Conservation (phyloP, 225 moss, liverwort and hornwort species). For the Asterella californica region DNA sequence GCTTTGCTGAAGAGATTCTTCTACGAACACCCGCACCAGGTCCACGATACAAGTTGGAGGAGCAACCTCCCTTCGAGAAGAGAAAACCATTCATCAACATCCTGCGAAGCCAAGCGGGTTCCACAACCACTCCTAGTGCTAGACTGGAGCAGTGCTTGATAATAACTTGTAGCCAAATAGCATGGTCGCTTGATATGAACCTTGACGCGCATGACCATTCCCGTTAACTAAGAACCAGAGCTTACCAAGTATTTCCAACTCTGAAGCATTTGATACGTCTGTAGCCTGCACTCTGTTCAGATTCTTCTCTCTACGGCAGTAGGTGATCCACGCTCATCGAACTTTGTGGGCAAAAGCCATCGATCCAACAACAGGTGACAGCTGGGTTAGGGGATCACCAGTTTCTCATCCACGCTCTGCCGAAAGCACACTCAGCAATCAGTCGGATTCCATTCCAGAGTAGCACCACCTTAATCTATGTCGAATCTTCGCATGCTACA, state of each 20-base stretch:
- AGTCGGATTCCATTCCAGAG: slow-evolving; percentile 32
- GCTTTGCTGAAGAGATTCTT: slow-evolving; percentile 28
- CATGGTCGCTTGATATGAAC: slow-evolving; percentile 33
- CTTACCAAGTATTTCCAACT: slow-evolving; percentile 31
- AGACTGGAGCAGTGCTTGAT: slow-evolving; percentile 31
- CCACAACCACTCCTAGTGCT: slow-evolving; percentile 25
- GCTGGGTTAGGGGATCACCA: slow-evolving; percentile 35
- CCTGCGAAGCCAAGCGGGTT: slow-evolving; percentile 33
- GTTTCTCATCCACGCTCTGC: slow-evolving; percentile 31
- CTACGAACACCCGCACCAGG: slow-evolving; percentile 24
- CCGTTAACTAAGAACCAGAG: slow-evolving; percentile 38
- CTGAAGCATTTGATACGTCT: slow-evolving; percentile 33
- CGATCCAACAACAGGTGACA: slow-evolving; percentile 23
- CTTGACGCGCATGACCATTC: slow-evolving; percentile 33
- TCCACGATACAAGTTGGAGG: slow-evolving; percentile 23
- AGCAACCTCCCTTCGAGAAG: slow-evolving; percentile 12
- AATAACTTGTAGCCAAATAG: slow-evolving; percentile 24
- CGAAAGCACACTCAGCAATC: slow-evolving; percentile 48
- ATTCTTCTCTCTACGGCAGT: slow-evolving; percentile 35
- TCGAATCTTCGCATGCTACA: slow-evolving; percentile 34
- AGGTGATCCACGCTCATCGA: slow-evolving; percentile 34
- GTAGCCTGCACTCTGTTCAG: slow-evolving; percentile 40
- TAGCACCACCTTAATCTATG: slow-evolving; percentile 32
- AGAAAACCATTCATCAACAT: slow-evolving; percentile 31
- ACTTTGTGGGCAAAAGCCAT: slow-evolving; percentile 29